Evolutionary conservation across 129 eudicot species (phyloP).

Genomic region (Arctium lappa): DNA sequence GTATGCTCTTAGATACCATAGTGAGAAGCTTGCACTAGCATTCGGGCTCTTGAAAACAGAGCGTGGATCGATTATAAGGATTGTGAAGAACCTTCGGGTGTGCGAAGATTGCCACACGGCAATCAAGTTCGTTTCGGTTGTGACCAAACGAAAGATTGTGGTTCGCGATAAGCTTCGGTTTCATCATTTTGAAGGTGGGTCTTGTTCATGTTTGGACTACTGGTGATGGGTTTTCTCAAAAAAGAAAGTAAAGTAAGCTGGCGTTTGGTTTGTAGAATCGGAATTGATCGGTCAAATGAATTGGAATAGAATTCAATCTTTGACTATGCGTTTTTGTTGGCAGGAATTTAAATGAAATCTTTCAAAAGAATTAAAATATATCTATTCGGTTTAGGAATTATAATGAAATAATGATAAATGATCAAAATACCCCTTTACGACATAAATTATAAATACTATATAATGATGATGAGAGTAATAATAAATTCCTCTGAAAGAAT

Average conservation of each 20-base stretch:
- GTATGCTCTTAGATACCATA: slow-evolving; percentile 60
- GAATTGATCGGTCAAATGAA: not conserved
- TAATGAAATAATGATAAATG: not conserved
- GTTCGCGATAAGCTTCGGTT: slow-evolving; percentile 74
- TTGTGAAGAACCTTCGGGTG: slow-evolving; percentile 61
- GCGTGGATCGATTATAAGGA: slow-evolving; percentile 37
- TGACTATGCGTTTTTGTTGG: no score
- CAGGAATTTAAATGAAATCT: no score
- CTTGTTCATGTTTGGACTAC: slow-evolving; percentile 59
- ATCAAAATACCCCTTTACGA: not conserved
- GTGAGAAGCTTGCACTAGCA: slow-evolving; percentile 62
- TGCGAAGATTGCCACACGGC: slow-evolving; percentile 72
- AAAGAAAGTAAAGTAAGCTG: not conserved
- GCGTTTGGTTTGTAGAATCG: not conserved
- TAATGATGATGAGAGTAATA: no score
- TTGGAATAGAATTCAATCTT: no score
- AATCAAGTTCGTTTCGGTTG: slow-evolving; percentile 46
- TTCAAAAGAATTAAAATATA: not conserved
- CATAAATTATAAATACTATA: no score
- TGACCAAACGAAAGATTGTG: slow-evolving; percentile 43
- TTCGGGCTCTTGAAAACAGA: slow-evolving; percentile 52
- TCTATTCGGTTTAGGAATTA: no score
- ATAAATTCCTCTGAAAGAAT: no score
- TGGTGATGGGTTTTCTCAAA: slow-evolving; percentile 36
- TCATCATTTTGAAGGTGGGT: slow-evolving; percentile 60